Conservation (phyloP, 2,329 filamentous ascomycete species). For the Paraphoma sp. region DNA sequence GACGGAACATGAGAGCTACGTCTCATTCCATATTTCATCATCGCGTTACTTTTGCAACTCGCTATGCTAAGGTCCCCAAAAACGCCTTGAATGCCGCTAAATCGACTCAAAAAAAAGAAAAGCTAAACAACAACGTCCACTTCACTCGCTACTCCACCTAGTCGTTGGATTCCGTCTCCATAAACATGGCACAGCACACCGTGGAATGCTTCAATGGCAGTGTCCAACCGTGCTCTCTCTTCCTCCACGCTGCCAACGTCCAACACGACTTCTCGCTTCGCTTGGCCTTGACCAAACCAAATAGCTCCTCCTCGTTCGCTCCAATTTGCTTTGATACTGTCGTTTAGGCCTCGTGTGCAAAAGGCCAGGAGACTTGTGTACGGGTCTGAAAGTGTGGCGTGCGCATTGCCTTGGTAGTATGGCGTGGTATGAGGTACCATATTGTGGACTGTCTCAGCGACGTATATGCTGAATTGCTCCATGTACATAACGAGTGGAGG, state of each 20-base stretch:
- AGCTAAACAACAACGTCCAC: constrained; percentile 21
- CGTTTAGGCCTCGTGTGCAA: constrained; percentile 50
- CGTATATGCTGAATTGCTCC: constrained; percentile 47
- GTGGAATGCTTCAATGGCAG: constrained; percentile 27
- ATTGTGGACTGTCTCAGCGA: constrained; percentile 31
- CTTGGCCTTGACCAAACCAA: constrained; percentile 55
- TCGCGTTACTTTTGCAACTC: too few relatives aligned
- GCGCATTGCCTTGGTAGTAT: constrained; percentile 18
- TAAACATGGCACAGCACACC: background rate
- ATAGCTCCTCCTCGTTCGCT: constrained; percentile 43
- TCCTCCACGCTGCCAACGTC: constrained; percentile 40
- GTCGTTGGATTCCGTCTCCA: background rate
- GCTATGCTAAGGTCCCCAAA: background rate
- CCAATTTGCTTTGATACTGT: constrained; percentile 57
- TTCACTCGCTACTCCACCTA: background rate
- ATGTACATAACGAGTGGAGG: constrained; percentile 49
- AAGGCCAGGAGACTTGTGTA: constrained; percentile 29
- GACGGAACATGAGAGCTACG: background rate
- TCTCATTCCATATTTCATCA: too few relatives aligned
- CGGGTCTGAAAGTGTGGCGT: background rate
- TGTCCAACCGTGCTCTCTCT: constrained; percentile 29
- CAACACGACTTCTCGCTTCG: constrained; percentile 53
- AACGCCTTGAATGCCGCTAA: constrained; percentile 31
- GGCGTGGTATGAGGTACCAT: constrained; percentile 21
- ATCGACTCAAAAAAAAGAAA: constrained; percentile 1